Percentiles rank a stretch among this genome's conserved stretches.
phyloP scores from a whole-genome alignment of 2,329 filamentous ascomycete genomes.

The Aureobasidium sp. region DNA sequence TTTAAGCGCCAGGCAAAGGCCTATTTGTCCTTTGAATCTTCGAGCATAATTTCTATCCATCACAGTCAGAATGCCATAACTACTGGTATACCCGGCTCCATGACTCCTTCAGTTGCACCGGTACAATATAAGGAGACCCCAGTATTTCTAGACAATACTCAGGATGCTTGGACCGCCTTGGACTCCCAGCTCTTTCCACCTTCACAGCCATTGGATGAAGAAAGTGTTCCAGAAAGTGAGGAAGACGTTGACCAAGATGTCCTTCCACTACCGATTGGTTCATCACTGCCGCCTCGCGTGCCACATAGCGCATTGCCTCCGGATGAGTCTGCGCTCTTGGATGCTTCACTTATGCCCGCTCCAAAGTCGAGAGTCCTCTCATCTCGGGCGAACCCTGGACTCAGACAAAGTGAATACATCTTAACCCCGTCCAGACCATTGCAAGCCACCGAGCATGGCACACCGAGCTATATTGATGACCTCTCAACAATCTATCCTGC shows the following conservation, averaged over 20 bases:
- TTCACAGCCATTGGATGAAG: constrained; percentile 11
- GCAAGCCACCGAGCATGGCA: background rate
- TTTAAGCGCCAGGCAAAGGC: constrained; percentile 33
- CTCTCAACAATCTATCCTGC: background rate
- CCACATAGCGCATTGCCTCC: background rate
- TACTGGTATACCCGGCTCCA: background rate
- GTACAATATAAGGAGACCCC: background rate
- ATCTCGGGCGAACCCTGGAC: background rate
- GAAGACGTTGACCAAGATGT: background rate
- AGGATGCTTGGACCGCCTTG: constrained; percentile 32
- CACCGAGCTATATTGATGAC: background rate
- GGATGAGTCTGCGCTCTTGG: background rate
- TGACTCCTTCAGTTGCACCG: background rate
- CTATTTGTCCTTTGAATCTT: constrained; percentile 31
- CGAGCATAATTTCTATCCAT: background rate
- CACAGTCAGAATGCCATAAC: background rate
- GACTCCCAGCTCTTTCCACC: constrained; percentile 34
- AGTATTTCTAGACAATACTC: constrained; percentile 35
- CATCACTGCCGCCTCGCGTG: background rate
- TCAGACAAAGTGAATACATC: background rate
- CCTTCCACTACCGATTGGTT: background rate
- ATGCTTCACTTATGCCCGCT: no score
- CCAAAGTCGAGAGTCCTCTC: background rate
- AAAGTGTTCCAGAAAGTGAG: background rate
- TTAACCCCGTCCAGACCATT: background rate